Conservation (phyloP, 1,139 yeast species). For the Sugiyamaella grinbergsii region DNA sequence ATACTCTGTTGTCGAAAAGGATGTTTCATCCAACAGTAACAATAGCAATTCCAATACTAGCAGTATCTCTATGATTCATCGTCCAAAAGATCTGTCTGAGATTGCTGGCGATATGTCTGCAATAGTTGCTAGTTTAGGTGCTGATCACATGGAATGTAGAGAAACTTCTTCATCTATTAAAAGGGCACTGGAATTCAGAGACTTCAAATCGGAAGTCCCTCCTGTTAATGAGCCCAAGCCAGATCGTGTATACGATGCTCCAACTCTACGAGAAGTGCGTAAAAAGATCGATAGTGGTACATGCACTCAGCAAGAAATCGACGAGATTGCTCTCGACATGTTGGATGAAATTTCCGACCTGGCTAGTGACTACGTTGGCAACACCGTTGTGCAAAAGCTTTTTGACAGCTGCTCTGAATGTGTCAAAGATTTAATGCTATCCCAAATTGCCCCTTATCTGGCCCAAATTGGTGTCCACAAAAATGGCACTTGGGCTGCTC, state of each 20-base stretch:
- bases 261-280: conserved; percentile 64
- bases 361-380: conserved; percentile 91
- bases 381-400: conserved; percentile 90
- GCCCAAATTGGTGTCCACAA: conserved; percentile 95
- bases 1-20: conserved; percentile 9
- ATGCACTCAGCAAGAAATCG: conserved; percentile 59
- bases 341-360: conserved; percentile 86
- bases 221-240: conserved; percentile 42
- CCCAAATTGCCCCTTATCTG: conserved; percentile 73
- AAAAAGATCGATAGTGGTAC: conserved; percentile 52
- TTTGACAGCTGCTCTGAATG: conserved; percentile 72
- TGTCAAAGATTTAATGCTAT: conserved; percentile 78
- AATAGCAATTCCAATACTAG: conserved; percentile 9
- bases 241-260: conserved; percentile 78
- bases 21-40: background rate
- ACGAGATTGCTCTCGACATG: conserved; percentile 82
- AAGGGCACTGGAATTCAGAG: conserved; percentile 37
- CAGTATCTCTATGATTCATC: conserved; percentile 28
- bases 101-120: conserved; percentile 36
- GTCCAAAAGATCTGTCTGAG: conserved; percentile 31
- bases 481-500: conserved; percentile 99
- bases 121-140: conserved; percentile 40
- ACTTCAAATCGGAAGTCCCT: conserved; percentile 35
- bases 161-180: conserved; percentile 32
- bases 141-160: conserved; percentile 34